Base-by-base conservation (phyloP, 352 stramenopile genomes). In the Hyaloperonospora brassicae region DNA sequence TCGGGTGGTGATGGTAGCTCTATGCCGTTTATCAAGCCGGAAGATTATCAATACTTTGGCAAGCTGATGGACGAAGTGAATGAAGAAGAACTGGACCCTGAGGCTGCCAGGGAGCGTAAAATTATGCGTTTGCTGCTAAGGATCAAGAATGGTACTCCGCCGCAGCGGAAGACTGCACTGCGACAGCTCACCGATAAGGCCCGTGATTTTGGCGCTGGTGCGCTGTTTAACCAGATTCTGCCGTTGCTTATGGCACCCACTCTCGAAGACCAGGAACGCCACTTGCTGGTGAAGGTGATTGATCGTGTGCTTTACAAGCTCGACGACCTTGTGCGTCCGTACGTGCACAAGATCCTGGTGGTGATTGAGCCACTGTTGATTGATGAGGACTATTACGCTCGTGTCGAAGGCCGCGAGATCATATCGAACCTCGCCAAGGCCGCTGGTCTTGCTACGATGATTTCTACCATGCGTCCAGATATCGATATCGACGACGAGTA, bases 241-340 rank as follows among this genome's bases (percentile, higher is more conserved):
- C 97, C 97, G 5, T 70, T 99, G 53, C 77, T 99, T 13, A 99
- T 99, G 96, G 97, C 92, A 13, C 96, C 95, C 11, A 98, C 95
- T 14, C 76, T 99, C 5, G 97, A 99, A 64, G 96, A 99, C 72
- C 97, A 99, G 66, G 96, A 99, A 62, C 82, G 97, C 2, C 97
- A 99, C 61, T 85, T 99, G 59, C 76, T 99, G 11, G 96, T 99
- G 24, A 99, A 99, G 69, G 96, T 99, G 13, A 98, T 99, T 60
- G 97, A 99, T 67, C 95, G 97, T 38, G 83, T 99, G 25, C 68
- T 99, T 27, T 99, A 99, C 79, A 98, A 99, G 63, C 78, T 99
- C 24, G 96, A 99, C 57, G 96, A 99, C 59, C 79, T 99, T 10
- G 96, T 99, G 27, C 84, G 96, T n/a, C 97, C 97, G 0, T 99